Conservation (phyloP, 2,329 filamentous ascomycete species). For the Alternaria metachromatica region DNA sequence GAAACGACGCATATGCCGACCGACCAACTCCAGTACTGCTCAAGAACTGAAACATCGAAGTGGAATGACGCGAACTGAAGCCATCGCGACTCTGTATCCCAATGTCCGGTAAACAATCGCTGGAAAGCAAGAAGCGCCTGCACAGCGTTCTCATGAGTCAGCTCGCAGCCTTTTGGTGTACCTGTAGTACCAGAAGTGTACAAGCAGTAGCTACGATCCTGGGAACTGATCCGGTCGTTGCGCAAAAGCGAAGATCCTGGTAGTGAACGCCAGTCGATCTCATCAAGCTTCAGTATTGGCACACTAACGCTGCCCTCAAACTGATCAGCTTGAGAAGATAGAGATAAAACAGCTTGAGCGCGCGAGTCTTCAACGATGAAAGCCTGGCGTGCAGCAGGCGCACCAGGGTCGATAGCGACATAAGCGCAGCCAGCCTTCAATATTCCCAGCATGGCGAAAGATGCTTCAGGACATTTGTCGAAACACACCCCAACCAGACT, state of each 20-base stretch:
- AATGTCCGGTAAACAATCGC: conserved; percentile 75
- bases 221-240: conserved; percentile 44
- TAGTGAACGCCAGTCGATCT: conserved; percentile 45
- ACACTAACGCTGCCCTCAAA: conserved; percentile 45
- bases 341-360: conserved; percentile 68
- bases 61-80: conserved; percentile 94
- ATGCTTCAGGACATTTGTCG: conserved; percentile 83
- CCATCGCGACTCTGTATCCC: conserved; percentile 77
- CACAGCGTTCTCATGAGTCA: conserved; percentile 87
- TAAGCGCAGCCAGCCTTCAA: conserved; percentile 84
- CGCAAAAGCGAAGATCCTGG: conserved; percentile 40
- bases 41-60: conserved; percentile 91
- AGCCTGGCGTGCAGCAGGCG: conserved; percentile 73
- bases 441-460: conserved; percentile 80
- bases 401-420: conserved; percentile 77
- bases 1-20: conserved; percentile 85
- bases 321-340: conserved; percentile 52
- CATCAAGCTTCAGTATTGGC: conserved; percentile 57
- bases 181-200: conserved; percentile 91
- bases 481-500: conserved; percentile 78
- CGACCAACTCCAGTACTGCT: conserved; percentile 96
- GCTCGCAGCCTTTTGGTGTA: conserved; percentile 83
- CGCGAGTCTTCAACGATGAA: conserved; percentile 80
- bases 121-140: conserved; percentile 91
- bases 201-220: conserved; percentile 77